Evolutionary conservation across 164 flowering plant species (phyloP), one percentile per base, ranked within the genome.

Genomic region (Magnolia sinica): DNA sequence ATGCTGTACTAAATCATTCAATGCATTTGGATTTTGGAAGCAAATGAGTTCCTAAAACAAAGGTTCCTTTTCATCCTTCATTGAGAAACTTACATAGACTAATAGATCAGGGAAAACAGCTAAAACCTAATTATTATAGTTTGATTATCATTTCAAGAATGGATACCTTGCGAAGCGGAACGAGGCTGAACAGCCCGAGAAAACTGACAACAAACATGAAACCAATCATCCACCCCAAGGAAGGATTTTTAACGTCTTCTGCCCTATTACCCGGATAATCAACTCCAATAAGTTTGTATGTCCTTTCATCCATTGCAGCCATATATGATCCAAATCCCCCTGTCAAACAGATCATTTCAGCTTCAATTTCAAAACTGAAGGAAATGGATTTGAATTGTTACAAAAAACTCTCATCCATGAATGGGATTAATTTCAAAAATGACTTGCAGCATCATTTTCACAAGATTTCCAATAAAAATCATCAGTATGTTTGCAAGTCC

Each of bases 281-380:
- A 65, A 79, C 83, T 75, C 99, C 99, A 76, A 96, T 92, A 69
- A 96, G 88, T n/a, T 88, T 77, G 77, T 96, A 96, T 0, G 98
- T 94, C 80, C 71, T 92, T 85, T 91, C 89, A 81, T 96, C 93
- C 99, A 96, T 92, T 22, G 96, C 94, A 77, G 93, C 71, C 87
- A 95, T 51, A 79, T 87, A 91, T 2, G 97, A 93, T 37, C 98
- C 98, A 85, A 91, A 93, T 50, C 98, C 98, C 73, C 98, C 98
- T 95, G 86, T 66, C 64, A 83, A 11, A 72, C 1, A 49, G 3
- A 64, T 8, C n/a, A 55, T 20, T 37, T 65, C 64, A 75, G 55
- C 23, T 64, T n/a, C 23, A 16, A 49, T 58, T 20, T 73, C 75
- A 37, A 23, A 72, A 58, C 23, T 52, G 64, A 23, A 75, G 8